These are phyloP conservation scores for Rhizoclosmatium sp. DNA, from an alignment of 192 early-diverging fungal species.

Conservation along the genomic window DNA sequence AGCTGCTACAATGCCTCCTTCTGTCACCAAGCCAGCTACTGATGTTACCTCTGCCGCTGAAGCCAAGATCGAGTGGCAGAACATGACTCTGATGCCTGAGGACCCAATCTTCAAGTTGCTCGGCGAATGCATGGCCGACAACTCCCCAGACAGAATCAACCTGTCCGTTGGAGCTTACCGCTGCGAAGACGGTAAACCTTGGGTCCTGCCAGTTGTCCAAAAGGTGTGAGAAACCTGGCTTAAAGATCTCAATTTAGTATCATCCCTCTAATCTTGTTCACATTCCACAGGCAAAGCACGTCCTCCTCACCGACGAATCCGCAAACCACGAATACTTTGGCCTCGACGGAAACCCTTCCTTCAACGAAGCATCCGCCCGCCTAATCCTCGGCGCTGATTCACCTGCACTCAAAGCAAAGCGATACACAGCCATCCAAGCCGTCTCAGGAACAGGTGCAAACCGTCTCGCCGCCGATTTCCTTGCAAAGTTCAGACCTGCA, in stretches of 20 bases:
- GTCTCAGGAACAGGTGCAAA: conserved; percentile 96
- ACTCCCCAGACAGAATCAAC: conserved; percentile 82
- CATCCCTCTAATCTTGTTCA: background rate
- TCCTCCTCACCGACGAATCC: conserved; percentile 70
- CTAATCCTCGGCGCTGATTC: conserved; percentile 84
- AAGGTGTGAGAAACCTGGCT: conserved; percentile 65
- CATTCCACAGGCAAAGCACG: conserved; percentile 70
- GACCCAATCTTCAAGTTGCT: conserved; percentile 92
- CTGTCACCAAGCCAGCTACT: too few relatives aligned
- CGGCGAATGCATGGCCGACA: conserved; percentile 82
- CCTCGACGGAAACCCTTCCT: conserved; percentile 82
- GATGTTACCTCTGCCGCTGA: background rate
- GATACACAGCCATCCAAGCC: conserved; percentile 78
- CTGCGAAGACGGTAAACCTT: conserved; percentile 89
- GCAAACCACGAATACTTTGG: conserved; percentile 94
- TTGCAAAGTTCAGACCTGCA: conserved; percentile 70
- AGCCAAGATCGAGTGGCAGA: background rate
- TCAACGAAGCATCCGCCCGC: conserved; percentile 76
- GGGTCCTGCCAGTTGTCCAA: conserved; percentile 91
- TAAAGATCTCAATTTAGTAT: background rate
- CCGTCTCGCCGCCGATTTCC: conserved; percentile 83
- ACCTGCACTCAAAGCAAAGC: conserved; percentile 70
- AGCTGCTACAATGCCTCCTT: too few relatives aligned
- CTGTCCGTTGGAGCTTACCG: conserved; percentile 97
- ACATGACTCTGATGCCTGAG: conserved; percentile 71